Evolutionary conservation across 495 filamentous ascomycete species (phyloP).

Genomic region (Sporormia fimetaria): DNA sequence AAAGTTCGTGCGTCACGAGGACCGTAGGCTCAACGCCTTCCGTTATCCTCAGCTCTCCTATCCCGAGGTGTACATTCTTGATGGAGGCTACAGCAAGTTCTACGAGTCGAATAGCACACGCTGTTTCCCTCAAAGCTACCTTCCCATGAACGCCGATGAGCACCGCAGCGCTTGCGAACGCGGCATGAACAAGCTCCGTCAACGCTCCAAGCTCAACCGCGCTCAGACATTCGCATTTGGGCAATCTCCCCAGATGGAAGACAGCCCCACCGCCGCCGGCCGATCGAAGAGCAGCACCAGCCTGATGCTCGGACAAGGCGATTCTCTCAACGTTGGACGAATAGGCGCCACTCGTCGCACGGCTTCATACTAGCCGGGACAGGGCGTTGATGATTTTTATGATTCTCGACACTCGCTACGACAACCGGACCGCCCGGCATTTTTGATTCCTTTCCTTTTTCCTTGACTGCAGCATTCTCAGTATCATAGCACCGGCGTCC

Average conservation of each 20-base stretch:
- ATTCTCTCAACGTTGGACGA: constrained; percentile 20
- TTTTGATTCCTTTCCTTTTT: too few species aligned
- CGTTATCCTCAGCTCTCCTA: constrained; percentile 80
- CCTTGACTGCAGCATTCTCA: constrained; percentile 11
- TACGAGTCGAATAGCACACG: constrained; percentile 62
- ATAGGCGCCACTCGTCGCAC: constrained; percentile 22
- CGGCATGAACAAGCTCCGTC: constrained; percentile 77
- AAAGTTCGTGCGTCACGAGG: constrained; percentile 71
- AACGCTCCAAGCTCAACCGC: constrained; percentile 69
- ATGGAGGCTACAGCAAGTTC: constrained; percentile 92
- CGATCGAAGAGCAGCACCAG: constrained; percentile 16
- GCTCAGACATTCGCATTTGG: constrained; percentile 93
- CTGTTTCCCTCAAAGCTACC: constrained; percentile 89
- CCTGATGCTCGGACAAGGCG: constrained; percentile 14
- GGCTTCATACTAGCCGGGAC: constrained; percentile 24
- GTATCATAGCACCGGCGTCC: constrained; percentile 13
- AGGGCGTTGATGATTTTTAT: constrained; percentile 8
- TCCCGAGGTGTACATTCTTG: constrained; percentile 92
- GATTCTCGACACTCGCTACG: constrained; percentile 18
- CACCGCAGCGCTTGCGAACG: constrained; percentile 86
- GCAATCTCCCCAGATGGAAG: constrained; percentile 54
- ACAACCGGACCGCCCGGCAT: constrained; percentile 21
- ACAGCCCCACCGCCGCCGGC: constrained; percentile 54
- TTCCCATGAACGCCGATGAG: constrained; percentile 84
- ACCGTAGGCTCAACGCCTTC: constrained; percentile 71